Base-by-base conservation (phyloP, 805 yeast species). In the Suhomyces sp. region DNA sequence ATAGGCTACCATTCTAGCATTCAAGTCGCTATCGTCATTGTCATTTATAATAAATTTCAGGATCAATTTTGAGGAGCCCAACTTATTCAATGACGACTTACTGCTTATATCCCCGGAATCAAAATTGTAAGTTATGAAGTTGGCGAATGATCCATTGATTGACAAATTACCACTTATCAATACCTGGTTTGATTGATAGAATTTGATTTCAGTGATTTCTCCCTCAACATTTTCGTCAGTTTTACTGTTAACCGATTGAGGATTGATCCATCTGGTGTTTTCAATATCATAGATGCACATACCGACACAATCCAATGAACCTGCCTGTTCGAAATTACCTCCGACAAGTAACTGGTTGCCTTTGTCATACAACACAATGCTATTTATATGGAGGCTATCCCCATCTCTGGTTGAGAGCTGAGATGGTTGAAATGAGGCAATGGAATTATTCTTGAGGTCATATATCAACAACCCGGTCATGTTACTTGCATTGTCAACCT, bases 301-400 rank as follows among this genome's bases (percentile, higher is more conserved):
- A 1, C 82, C 78, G 2, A 73, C 65, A 67, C 97, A 91, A 22
- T 69, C 66, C 29, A 78, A 68, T 4, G 81, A 70, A 0, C 86
- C 85, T 1, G 87, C 84, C 19, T 73, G 64, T 19, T 75, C 78
- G 63, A 88, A 90, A 43, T 79, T 74, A 21, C 97, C 97, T 39
- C 87, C 96, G 10, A 88, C 88, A 27, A 85, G 73, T 24, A 90
- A 67, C 47, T 62, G 58, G n/a, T 62, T 56, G 5, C 58, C 62
- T 22, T 61, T 59, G 43, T 71, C 75, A 52, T 68, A 66, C 33
- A 65, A 61, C 4, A 64, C 76, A 49, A 75, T 59, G 4, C 75
- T 58, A 50, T 69, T 73, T n/a, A 75, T 68, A 9, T 55, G 44
- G 19, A 73, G 65, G 1, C 81, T 37, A 8, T 10, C 12, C 12